Evolutionary conservation across 257 asterid species (phyloP).

Genomic region (Scutellaria barbata): DNA sequence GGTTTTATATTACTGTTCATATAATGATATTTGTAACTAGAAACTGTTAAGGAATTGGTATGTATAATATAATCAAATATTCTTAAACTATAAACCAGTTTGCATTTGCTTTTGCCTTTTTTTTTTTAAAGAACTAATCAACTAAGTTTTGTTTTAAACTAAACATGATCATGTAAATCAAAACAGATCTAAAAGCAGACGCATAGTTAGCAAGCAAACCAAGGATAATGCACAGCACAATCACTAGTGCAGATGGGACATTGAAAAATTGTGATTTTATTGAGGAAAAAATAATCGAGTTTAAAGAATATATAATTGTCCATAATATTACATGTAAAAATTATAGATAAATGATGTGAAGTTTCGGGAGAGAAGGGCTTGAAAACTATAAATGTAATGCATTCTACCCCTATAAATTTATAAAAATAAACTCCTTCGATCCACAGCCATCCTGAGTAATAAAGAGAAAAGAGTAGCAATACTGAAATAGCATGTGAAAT

Average conservation of each 20-base stretch:
- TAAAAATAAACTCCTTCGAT: background rate
- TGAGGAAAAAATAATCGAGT: no score
- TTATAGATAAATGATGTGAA: background rate
- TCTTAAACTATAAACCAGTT: conserved; percentile 6
- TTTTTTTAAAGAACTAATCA: no score
- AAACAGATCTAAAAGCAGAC: background rate
- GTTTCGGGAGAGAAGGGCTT: background rate
- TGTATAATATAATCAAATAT: background rate
- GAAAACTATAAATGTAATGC: background rate
- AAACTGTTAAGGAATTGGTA: no score
- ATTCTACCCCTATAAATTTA: no score
- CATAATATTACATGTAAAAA: no score
- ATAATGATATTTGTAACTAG: no score
- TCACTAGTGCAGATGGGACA: background rate
- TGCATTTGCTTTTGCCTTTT: background rate
- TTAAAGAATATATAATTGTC: background rate
- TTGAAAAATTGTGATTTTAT: no score
- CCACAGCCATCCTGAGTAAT: no score
- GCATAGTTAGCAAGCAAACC: background rate
- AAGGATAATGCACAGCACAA: background rate
- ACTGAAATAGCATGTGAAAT: background rate
- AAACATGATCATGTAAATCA: background rate
- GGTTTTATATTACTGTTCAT: no score
- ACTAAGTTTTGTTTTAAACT: background rate
- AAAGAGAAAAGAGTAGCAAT: no score